Evolutionary conservation across 805 yeast genomes (phyloP).

Genomic region (Schwanniomyces polymorphus): DNA sequence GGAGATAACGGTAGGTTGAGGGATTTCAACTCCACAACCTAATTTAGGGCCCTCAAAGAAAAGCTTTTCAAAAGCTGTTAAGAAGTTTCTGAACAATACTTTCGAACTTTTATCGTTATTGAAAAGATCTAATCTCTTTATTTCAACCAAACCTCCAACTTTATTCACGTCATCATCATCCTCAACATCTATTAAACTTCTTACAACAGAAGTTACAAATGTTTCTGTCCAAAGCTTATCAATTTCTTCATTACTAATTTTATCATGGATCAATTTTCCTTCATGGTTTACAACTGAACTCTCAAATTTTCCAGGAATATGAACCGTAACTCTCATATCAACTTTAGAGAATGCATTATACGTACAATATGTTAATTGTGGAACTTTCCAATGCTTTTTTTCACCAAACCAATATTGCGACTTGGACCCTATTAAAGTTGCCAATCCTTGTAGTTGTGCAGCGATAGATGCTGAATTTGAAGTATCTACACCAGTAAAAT

Average conservation of each 20-base stretch:
- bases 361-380: conserved; percentile 67
- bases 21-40: conserved; percentile 68
- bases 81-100: conserved; percentile 43
- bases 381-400: conserved; percentile 65
- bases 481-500: conserved; percentile 74
- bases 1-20: conserved; percentile 59
- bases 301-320: conserved; percentile 73
- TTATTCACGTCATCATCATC: conserved; percentile 67
- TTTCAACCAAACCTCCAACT: conserved; percentile 70
- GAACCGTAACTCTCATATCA: conserved; percentile 72
- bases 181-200: conserved; percentile 67
- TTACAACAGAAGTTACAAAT: conserved; percentile 67
- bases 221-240: conserved; percentile 53
- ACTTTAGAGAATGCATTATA: conserved; percentile 61
- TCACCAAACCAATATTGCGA: conserved; percentile 82
- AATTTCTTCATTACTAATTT: conserved; percentile 51
- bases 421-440: conserved; percentile 58
- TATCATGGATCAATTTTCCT: conserved; percentile 55
- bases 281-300: conserved; percentile 49
- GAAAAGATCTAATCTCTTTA: conserved; percentile 81
- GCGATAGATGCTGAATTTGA: conserved; percentile 78
- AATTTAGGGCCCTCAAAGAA: conserved; percentile 65
- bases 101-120: conserved; percentile 46
- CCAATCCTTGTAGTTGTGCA: conserved; percentile 66
- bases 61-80: conserved; percentile 64